Conservation (phyloP, 768 basidiomycete species). For the Naganishia kalamii region DNA sequence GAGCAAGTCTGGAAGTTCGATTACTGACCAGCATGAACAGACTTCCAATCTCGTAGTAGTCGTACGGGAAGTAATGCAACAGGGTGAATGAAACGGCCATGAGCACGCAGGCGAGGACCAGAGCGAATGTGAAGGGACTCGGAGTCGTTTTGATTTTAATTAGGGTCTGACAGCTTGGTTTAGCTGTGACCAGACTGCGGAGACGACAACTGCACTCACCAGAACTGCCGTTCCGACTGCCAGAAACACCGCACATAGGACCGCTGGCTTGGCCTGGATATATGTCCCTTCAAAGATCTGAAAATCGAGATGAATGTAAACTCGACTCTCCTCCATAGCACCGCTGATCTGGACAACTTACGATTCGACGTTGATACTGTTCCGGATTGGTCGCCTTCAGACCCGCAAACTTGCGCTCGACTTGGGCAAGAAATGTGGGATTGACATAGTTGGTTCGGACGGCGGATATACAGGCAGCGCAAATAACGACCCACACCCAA, state of each 20-base stretch:
- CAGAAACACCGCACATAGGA: slow-evolving; percentile 38
- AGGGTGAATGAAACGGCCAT: slow-evolving; percentile 33
- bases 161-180: too few relatives aligned
- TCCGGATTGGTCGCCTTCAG: slow-evolving; percentile 19
- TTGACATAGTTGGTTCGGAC: slow-evolving; percentile 29
- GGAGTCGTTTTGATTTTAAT: slow-evolving; percentile 42
- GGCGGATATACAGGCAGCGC: slow-evolving; percentile 33
- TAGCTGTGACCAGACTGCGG: too few relatives aligned
- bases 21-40: slow-evolving; percentile 21
- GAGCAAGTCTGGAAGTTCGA: neutral
- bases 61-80: slow-evolving; percentile 21
- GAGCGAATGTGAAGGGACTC: slow-evolving; percentile 38
- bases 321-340: too few relatives aligned
- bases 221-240: slow-evolving; percentile 33
- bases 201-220: slow-evolving; percentile 20
- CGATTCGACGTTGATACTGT: slow-evolving; percentile 13
- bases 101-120: slow-evolving; percentile 41
- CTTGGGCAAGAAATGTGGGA: slow-evolving; percentile 27
- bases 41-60: slow-evolving; percentile 19
- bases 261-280: slow-evolving; percentile 36
- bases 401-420: slow-evolving; percentile 18
- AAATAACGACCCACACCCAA: slow-evolving; percentile 43
- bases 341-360: slow-evolving; percentile 20
- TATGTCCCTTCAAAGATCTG: slow-evolving; percentile 42
- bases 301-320: neutral